Conservation (phyloP, 768 basidiomycete genomes). For the Collybia sp. region DNA sequence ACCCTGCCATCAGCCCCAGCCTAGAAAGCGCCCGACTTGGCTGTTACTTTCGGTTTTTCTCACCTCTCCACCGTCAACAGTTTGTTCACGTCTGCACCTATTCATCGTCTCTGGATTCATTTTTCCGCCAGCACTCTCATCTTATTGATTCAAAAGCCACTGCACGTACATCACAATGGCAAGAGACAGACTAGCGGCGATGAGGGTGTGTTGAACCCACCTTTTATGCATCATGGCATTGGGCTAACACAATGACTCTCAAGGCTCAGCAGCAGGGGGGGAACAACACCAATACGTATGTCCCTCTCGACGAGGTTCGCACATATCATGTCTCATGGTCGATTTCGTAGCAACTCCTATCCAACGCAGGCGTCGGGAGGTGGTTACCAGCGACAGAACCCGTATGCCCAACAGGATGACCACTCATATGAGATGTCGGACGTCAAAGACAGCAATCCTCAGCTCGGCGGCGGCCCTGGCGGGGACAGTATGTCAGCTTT, state of each 20-base stretch:
- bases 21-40: background rate
- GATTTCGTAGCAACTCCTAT: constrained; percentile 48
- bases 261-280: constrained; percentile 72
- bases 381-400: constrained; percentile 51
- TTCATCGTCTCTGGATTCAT: too few species aligned
- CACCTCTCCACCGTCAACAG: too few species aligned
- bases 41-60: background rate
- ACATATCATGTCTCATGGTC: constrained; percentile 7
- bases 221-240: constrained; percentile 4
- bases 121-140: too few species aligned
- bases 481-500: constrained; percentile 64
- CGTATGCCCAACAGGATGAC: constrained; percentile 65
- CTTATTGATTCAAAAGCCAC: too few species aligned
- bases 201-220: constrained; percentile 54
- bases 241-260: constrained; percentile 2
- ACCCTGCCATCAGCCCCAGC: constrained; percentile 2
- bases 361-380: constrained; percentile 62
- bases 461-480: constrained; percentile 33
- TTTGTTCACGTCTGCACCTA: too few species aligned
- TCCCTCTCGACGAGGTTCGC: constrained; percentile 9
- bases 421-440: constrained; percentile 69
- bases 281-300: constrained; percentile 43
- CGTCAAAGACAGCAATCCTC: constrained; percentile 54
- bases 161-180: constrained; percentile 47
- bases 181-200: constrained; percentile 86